Evolutionary conservation across 495 filamentous ascomycete genomes (phyloP), one percentile per base, ranked within the genome.

Genomic region (Lepidopterella palustris): DNA sequence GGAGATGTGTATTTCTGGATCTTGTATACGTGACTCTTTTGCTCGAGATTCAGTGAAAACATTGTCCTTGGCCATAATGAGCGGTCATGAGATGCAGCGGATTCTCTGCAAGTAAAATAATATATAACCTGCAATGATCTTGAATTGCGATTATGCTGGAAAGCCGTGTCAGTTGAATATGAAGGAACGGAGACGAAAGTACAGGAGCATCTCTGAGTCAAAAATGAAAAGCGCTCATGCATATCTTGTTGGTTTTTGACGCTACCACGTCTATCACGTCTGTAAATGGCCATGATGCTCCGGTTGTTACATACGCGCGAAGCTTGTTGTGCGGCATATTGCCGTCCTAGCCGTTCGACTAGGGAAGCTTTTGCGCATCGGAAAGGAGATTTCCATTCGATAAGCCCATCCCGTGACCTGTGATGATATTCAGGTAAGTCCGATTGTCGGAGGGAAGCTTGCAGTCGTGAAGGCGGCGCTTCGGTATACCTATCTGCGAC

Each of bases 291-390:
- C 26, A 28, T 32, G 24, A 29, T 18, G 21, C 28, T 18, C 25
- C n/a, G 8, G 13, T 10, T 35, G 45, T 45, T 29, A 45, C n/a
- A 50, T 21, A n/a, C 20, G 21, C 23, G 13, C 29, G 20, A 31
- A 58, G 27, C 20, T 18, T 13, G 24, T 42, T 23, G 5, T 20
- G 3, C 13, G n/a, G n/a, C n/a, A n/a, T 23, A 5, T 28, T 59
- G 60, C 60, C 60, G 60, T 63, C 55, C 54, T 63, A 63, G 26
- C 60, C 60, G 55, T 45, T 42, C 51, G 18, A 23, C 47, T 45
- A 58, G 54, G 50, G 20, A 58, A 21, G 55, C 60, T 63, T 63
- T 63, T 63, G 55, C 55, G 60, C n/a, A 18, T 20, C 45, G n/a
- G n/a, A n/a, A n/a, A n/a, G n/a, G n/a, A n/a, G n/a, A n/a, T 49